phyloP scores from a whole-genome alignment of 2,329 filamentous ascomycete species.

The Aspergillus caelatus region DNA sequence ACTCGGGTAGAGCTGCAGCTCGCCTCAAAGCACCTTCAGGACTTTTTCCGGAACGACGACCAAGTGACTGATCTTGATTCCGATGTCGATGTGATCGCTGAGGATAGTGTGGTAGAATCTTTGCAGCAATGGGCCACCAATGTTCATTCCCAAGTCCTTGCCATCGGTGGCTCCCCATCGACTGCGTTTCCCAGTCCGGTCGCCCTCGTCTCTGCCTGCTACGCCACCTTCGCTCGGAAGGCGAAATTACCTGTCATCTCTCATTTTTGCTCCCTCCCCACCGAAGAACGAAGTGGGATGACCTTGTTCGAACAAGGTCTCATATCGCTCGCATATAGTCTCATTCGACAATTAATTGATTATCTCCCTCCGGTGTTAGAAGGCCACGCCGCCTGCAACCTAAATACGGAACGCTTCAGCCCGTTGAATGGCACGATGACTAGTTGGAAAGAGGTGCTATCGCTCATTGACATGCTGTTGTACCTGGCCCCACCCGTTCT shows the following conservation, averaged over 20 bases:
- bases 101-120: constrained; percentile 29
- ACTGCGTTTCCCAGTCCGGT: constrained; percentile 30
- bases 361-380: constrained; percentile 39
- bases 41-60: constrained; percentile 39
- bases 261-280: constrained; percentile 39
- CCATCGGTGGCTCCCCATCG: constrained; percentile 33
- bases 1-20: constrained; percentile 36
- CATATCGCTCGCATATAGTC: constrained; percentile 41
- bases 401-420: constrained; percentile 40
- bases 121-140: constrained; percentile 40
- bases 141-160: constrained; percentile 36
- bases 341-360: constrained; percentile 43
- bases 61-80: constrained; percentile 35
- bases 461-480: constrained; percentile 39
- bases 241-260: constrained; percentile 37
- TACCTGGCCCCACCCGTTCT: constrained; percentile 39
- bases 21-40: constrained; percentile 39
- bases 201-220: constrained; percentile 38
- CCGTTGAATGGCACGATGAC: constrained; percentile 37
- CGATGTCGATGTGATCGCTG: constrained; percentile 29
- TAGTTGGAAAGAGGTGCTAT: constrained; percentile 40
- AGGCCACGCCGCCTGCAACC: constrained; percentile 35
- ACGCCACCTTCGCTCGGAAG: constrained; percentile 34
- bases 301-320: constrained; percentile 34
- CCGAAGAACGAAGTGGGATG: constrained; percentile 23